phyloP scores from a whole-genome alignment of 2,329 filamentous ascomycete genomes.

The Sphaerulina musiva region DNA sequence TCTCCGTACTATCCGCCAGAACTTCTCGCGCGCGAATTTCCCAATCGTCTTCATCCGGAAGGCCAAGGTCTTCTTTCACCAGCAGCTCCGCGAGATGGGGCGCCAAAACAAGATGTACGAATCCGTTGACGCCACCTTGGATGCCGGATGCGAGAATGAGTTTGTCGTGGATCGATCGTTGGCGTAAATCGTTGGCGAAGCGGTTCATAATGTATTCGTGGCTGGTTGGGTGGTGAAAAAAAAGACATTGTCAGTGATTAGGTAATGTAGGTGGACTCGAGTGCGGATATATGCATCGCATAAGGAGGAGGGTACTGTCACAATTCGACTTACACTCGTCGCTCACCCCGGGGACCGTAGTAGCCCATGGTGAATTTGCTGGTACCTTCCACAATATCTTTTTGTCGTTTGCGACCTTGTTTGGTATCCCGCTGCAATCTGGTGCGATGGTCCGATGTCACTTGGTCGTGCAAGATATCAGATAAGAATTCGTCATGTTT shows the following conservation, averaged over 20 bases:
- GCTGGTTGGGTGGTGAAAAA: neutral
- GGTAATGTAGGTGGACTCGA: too few species aligned
- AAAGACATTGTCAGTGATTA: too few species aligned
- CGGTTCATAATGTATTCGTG: constrained; percentile 30
- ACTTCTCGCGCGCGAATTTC: constrained; percentile 23
- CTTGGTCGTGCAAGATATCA: constrained; percentile 24
- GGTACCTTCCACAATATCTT: constrained; percentile 12
- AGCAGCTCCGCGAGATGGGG: constrained; percentile 34
- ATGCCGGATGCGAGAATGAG: constrained; percentile 30
- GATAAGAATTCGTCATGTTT: constrained; percentile 24
- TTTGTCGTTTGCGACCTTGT: constrained; percentile 20
- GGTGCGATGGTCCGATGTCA: constrained; percentile 24
- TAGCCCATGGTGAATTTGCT: constrained; percentile 28
- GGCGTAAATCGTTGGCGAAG: constrained; percentile 28
- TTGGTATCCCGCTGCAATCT: constrained; percentile 23
- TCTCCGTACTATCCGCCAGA: constrained; percentile 29
- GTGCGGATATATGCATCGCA: too few species aligned
- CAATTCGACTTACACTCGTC: constrained; percentile 28
- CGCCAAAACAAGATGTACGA: constrained; percentile 34
- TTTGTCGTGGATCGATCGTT: constrained; percentile 26
- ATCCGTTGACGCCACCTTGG: constrained; percentile 33
- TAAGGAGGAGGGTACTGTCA: too few species aligned
- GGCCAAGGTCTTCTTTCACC: constrained; percentile 32
- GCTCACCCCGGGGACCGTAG: constrained; percentile 34
- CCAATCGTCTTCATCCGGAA: constrained; percentile 15